A percentile compares a stretch with the other conserved stretches of the same genome.
Evolutionary conservation across 2,329 filamentous ascomycete species (phyloP).

Genomic region (Cordyceps cateniannulata): DNA sequence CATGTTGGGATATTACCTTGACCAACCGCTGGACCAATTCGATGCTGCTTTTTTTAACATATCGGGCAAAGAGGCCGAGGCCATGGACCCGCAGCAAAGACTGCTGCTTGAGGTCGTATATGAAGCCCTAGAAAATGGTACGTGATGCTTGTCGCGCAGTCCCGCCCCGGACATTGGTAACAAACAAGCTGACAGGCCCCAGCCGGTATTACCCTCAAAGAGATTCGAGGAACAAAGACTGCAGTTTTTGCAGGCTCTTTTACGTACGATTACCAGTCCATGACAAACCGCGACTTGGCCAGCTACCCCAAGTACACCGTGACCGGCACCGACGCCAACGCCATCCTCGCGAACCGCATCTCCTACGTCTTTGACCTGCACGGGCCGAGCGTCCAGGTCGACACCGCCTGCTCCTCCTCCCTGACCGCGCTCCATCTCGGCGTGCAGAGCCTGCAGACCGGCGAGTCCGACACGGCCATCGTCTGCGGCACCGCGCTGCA

Average conservation of each 20-base stretch:
- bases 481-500: constrained; percentile 19
- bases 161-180: neutral
- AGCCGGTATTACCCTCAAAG: constrained; percentile 14
- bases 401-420: constrained; percentile 33
- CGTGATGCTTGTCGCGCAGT: neutral
- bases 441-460: constrained; percentile 23
- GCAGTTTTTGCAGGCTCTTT: constrained; percentile 27
- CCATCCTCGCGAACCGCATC: constrained; percentile 27
- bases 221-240: constrained; percentile 18
- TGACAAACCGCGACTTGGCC: constrained; percentile 23
- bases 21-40: neutral
- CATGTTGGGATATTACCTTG: neutral
- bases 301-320: constrained; percentile 28
- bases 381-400: constrained; percentile 30
- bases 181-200: neutral
- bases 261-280: constrained; percentile 22
- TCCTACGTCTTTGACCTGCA: constrained; percentile 30
- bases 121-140: constrained; percentile 7
- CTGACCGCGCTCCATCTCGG: constrained; percentile 29
- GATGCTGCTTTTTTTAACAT: neutral
- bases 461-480: constrained; percentile 23
- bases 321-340: constrained; percentile 21
- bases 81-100: constrained; percentile 10
- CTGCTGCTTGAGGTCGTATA: constrained; percentile 5
- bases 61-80: constrained; percentile 3